Percentiles rank a stretch among this genome's conserved stretches.
phyloP scores from a whole-genome alignment of 495 filamentous ascomycete genomes.

The Apiosordaria backusii region DNA sequence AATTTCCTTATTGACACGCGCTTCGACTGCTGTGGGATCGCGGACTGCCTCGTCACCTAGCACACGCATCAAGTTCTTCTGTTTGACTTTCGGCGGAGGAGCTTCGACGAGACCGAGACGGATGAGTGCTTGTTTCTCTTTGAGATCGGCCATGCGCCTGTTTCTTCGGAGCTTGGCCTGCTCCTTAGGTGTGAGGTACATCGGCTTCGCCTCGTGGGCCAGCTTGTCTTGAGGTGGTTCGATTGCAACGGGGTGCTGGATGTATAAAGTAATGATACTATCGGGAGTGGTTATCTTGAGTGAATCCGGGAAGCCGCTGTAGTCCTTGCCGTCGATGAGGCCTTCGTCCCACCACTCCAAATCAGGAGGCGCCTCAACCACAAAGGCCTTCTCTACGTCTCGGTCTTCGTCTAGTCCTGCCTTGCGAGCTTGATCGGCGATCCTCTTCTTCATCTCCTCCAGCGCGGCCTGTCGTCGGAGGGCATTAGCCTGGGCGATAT shows the following conservation, averaged over 20 bases:
- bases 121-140: constrained; percentile 95
- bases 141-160: constrained; percentile 83
- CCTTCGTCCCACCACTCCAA: constrained; percentile 99
- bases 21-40: constrained; percentile 95
- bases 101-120: constrained; percentile 83
- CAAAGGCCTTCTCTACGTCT: constrained; percentile 81
- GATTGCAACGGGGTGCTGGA: constrained; percentile 91
- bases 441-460: constrained; percentile 89
- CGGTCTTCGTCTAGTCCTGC: constrained; percentile 88
- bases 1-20: constrained; percentile 86
- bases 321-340: constrained; percentile 68
- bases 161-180: constrained; percentile 88
- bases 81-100: constrained; percentile 91
- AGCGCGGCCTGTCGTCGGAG: constrained; percentile 80
- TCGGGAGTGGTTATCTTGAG: constrained; percentile 76
- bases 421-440: constrained; percentile 79
- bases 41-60: constrained; percentile 96
- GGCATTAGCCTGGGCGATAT: constrained; percentile 87
- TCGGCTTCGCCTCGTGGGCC: constrained; percentile 73
- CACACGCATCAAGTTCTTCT: constrained; percentile 93
- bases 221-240: constrained; percentile 88
- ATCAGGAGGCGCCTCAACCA: constrained; percentile 79
- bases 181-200: constrained; percentile 89
- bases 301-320: constrained; percentile 60
- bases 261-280: constrained; percentile 79